A percentile compares a stretch with the other conserved stretches of the same genome.
Conservation (phyloP, 148 eudicot genomes). For the Limonium bicolor region DNA sequence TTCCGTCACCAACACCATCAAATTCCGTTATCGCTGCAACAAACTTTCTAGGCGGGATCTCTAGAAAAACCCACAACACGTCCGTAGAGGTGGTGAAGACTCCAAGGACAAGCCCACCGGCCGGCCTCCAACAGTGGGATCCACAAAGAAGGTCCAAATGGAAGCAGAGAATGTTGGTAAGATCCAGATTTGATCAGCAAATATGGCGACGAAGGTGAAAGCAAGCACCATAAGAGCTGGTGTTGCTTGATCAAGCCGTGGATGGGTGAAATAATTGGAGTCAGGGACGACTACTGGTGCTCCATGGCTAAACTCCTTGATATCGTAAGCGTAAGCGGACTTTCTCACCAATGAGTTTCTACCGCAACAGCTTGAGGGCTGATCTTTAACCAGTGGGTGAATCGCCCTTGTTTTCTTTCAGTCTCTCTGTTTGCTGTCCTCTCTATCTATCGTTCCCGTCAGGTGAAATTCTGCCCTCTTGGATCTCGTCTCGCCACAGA, state of each 20-base stretch:
- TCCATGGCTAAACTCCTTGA: slow-evolving; percentile 1
- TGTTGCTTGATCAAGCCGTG: neutral
- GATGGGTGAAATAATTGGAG: neutral
- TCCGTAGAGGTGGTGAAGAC: no score
- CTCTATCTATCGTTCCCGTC: no score
- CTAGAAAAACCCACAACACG: slow-evolving; percentile 35
- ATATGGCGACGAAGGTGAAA: neutral
- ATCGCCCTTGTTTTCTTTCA: no score
- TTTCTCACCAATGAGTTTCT: no score
- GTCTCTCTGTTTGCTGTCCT: no score
- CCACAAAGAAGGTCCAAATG: neutral
- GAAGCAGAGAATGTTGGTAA: neutral
- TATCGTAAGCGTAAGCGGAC: no score
- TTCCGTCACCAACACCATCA: slow-evolving; percentile 88
- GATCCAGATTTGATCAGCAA: neutral
- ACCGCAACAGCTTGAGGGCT: no score
- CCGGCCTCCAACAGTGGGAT: neutral
- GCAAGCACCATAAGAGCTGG: slow-evolving; percentile 1
- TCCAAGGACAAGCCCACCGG: neutral
- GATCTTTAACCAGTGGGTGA: no score
- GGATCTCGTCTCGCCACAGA: no score
- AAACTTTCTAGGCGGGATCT: slow-evolving; percentile 28
- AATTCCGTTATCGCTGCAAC: slow-evolving; percentile 51
- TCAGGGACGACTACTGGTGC: neutral
- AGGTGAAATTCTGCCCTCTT: no score